phyloP scores from a whole-genome alignment of 257 asterid species.

The Solanum pimpinellifolium region DNA sequence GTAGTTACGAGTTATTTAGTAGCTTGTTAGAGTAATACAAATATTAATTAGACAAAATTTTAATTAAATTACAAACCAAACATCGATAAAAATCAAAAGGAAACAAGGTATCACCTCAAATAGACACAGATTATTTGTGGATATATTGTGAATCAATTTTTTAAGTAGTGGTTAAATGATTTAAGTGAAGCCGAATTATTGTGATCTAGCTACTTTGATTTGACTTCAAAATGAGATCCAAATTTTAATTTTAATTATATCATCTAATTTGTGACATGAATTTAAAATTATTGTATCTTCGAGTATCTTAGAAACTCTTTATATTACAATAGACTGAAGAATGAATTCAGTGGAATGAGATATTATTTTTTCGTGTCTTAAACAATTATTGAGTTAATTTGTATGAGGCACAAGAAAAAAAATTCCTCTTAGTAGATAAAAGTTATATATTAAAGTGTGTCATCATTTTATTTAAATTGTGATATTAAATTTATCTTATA shows the following conservation, averaged over 20 bases:
- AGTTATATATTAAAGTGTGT: background rate
- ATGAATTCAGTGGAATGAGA: background rate
- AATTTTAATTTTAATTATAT: background rate
- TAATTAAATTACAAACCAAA: too few relatives aligned
- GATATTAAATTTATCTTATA: background rate
- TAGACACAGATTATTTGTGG: background rate
- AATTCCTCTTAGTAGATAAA: background rate
- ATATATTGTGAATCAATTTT: background rate
- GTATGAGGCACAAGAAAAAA: background rate
- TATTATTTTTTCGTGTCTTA: background rate
- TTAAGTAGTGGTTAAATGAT: background rate
- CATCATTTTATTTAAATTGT: background rate
- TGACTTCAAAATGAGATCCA: background rate
- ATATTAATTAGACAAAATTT: too few relatives aligned
- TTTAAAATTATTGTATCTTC: background rate
- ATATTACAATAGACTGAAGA: background rate
- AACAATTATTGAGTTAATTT: background rate
- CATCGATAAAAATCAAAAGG: background rate
- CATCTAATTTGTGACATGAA: background rate
- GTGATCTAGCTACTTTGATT: background rate
- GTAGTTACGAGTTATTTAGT: too few relatives aligned
- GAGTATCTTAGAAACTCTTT: background rate
- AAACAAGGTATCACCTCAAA: background rate
- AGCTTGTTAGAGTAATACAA: background rate
- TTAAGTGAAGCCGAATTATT: background rate